These are phyloP conservation scores for Cryptococcus sp. DNA, from an alignment of 1,284 basidiomycete genomes.

Conservation along the genomic window DNA sequence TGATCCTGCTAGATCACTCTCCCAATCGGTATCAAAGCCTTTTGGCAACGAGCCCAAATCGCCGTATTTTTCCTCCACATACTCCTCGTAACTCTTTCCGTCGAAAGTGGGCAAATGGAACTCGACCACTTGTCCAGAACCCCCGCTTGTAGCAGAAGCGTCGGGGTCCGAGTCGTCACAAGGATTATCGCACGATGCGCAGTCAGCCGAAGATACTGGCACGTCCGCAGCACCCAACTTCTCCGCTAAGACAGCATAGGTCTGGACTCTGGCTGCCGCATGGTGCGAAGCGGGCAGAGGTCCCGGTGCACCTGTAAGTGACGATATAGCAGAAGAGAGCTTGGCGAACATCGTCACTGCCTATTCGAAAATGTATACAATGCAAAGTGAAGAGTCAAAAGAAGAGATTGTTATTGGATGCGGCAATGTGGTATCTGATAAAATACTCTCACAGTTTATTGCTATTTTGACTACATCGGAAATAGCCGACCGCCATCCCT, in stretches of 20 bases:
- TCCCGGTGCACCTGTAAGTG: constrained; percentile 17
- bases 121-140: constrained; percentile 25
- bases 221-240: constrained; percentile 59
- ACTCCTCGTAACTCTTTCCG: constrained; percentile 39
- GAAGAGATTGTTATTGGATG: not conserved
- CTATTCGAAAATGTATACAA: not conserved
- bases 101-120: constrained; percentile 28
- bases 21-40: constrained; percentile 73
- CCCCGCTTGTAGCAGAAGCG: constrained; percentile 44
- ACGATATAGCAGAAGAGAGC: constrained; percentile 37
- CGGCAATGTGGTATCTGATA: not conserved
- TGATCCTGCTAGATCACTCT: constrained; percentile 74
- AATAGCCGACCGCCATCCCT: not conserved
- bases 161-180: constrained; percentile 63
- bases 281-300: constrained; percentile 23
- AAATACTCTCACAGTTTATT: not conserved
- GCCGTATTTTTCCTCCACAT: constrained; percentile 48
- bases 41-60: constrained; percentile 72
- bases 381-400: not conserved
- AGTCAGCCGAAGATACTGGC: constrained; percentile 69
- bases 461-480: not conserved
- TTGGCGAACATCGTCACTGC: constrained; percentile 35
- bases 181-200: constrained; percentile 72
- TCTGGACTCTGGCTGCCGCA: constrained; percentile 26
- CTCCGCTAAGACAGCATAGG: constrained; percentile 43